Conservation (phyloP, 106 monocot genomes). For the Posidonia australis region DNA sequence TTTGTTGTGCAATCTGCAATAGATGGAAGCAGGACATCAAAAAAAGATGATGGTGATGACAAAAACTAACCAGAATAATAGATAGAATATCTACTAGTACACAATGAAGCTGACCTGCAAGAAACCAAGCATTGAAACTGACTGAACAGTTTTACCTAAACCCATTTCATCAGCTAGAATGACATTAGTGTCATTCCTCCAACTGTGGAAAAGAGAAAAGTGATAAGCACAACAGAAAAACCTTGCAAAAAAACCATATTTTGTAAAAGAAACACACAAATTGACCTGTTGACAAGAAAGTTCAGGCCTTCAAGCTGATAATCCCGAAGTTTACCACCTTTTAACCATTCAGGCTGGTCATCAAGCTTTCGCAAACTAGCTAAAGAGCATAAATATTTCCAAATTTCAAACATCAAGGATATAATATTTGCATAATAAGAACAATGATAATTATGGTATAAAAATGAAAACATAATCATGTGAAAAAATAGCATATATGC, state of each 20-base stretch:
- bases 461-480: background rate
- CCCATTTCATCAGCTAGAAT: constrained; percentile 99
- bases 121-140: constrained; percentile 97
- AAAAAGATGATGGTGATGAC: background rate
- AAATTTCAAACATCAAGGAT: background rate
- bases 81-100: background rate
- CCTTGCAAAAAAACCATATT: background rate
- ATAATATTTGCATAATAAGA: background rate
- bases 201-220: constrained; percentile 36
- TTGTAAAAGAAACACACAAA: background rate
- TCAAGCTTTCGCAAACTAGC: constrained; percentile 96
- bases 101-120: constrained; percentile 50
- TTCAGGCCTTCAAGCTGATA: constrained; percentile 99
- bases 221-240: background rate
- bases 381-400: constrained; percentile 18
- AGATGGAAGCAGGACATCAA: background rate
- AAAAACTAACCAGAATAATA: background rate
- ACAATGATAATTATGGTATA: background rate
- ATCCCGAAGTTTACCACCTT: constrained; percentile 97
- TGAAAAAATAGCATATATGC: background rate
- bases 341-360: constrained; percentile 93
- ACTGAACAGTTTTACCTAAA: constrained; percentile 97
- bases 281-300: constrained; percentile 93
- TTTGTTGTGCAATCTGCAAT: constrained; percentile 86
- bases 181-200: constrained; percentile 99